Base-by-base conservation (phyloP, 2,329 filamentous ascomycete genomes). In the Cladorrhinum sp. region DNA sequence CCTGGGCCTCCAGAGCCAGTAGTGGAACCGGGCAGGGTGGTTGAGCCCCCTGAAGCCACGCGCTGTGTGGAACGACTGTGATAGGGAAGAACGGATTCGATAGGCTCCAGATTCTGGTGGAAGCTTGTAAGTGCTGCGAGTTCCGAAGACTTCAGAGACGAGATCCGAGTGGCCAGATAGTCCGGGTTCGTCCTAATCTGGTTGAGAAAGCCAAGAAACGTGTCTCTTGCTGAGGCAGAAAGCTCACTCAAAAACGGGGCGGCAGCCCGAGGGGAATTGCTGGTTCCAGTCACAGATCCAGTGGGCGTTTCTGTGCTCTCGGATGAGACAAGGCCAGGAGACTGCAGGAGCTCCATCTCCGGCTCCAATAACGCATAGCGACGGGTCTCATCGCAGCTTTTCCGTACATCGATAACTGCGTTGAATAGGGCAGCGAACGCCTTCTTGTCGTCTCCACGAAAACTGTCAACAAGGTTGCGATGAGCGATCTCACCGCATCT, bases 121-220 rank as follows among this genome's bases (percentile, higher is more conserved):
- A 91, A 91, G 57, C 86, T 86, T 51, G 91, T 87, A 65, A 99
- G 82, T 59, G 88, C 83, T 67, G 88, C 85, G 58, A 97, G 82
- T 75, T 98, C 93, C 64, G 86, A 78, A 62, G 87, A 85, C 59
- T 87, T 87, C 67, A 99, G 80, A 69, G 85, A 86, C 72, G 86
- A 87, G 66, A 99, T 83, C 66, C 93, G 86, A 65, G 90, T 87
- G 70, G 94, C 91, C 73, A 99, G 75, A 75, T 96, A 98, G 70
- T 93, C 87, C 39, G 92, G 88, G 73, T 96, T 93, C 65, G 89
- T 92, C 68, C 94, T 87, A 64, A 97, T 84, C 74, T 91, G 86
- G 54, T 86, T 88, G 68, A 98, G 77, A 71, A 98, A 94, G 64
- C 86, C 85, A 61, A 97, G 73, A 62, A 97, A 85, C 49, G 88